A percentile compares a stretch with the other conserved stretches of the same genome.
phyloP scores from a whole-genome alignment of 352 stramenopile genomes.

The Phytophthora uliginosa region DNA sequence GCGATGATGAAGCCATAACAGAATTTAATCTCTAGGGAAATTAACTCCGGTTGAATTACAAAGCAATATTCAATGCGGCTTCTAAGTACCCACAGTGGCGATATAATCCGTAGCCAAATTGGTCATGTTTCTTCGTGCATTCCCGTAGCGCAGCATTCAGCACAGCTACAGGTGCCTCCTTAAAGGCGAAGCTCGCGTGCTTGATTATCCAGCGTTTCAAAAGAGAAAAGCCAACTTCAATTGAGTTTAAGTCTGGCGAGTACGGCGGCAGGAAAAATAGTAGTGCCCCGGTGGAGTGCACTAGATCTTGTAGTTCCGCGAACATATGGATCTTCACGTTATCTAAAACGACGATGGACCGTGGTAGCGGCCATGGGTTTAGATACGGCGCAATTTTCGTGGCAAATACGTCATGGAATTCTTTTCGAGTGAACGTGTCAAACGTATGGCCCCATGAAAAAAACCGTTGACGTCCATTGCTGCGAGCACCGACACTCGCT shows the following conservation, averaged over 20 bases:
- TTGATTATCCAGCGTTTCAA: conserved; percentile 36
- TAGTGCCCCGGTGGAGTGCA: conserved; percentile 13
- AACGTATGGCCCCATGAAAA: conserved; percentile 24
- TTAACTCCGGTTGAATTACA: no score
- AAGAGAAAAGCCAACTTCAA: conserved; percentile 30
- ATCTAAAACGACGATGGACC: conserved; percentile 40
- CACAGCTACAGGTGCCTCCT: conserved; percentile 3
- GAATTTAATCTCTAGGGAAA: no score
- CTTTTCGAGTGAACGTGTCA: conserved; percentile 30
- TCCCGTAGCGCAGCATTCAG: conserved; percentile 7
- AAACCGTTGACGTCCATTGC: conserved; percentile 35
- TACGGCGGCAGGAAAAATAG: conserved; percentile 36
- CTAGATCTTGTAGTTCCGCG: conserved; percentile 7
- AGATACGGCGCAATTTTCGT: conserved; percentile 31
- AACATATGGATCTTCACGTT: conserved; percentile 50
- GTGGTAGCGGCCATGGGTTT: conserved; percentile 36
- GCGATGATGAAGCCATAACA: conserved; percentile 2
- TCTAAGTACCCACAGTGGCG: conserved; percentile 17
- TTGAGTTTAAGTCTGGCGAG: conserved; percentile 34
- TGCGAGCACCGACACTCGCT: conserved; percentile 28
- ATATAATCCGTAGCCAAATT: conserved; percentile 12
- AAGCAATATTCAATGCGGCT: background rate
- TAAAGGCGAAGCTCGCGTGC: conserved; percentile 24
- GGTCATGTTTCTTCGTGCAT: conserved; percentile 7
- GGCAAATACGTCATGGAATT: conserved; percentile 34